Evolutionary conservation across 2,329 filamentous ascomycete species (phyloP), one percentile per base, ranked within the genome.

Genomic region (Claviceps purpurea): DNA sequence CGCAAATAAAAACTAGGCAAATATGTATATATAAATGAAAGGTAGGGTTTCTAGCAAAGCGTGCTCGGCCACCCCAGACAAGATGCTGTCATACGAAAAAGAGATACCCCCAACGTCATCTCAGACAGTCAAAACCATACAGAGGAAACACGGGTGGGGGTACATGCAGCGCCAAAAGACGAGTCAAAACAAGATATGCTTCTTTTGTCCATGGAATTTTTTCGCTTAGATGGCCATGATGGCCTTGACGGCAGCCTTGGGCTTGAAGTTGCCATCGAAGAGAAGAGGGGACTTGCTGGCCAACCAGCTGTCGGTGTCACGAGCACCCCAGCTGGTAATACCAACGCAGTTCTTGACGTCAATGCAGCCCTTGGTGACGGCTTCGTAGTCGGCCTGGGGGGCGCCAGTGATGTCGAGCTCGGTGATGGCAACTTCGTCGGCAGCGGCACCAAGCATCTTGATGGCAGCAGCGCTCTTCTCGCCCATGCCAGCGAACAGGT

Each of bases 371-470:
- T 77, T 72, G 55, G 73, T 71, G 22, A 79, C 73, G 43, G 74
- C 72, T n/a, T 73, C 65, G 59, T 83, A 86, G 63, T 85, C 82
- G 20, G 65, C 65, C 4, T 73, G 57, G 18, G 73, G 68, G 7
- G 78, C 79, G 20, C 70, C 69, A 49, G 75, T 73, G 59, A 88
- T 85, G 60, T 88, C 84, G 22, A 85, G 72, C 68, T 85, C 82
- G 1, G 82, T 85, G 48, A 85, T 72, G 5, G 82, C 81, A 37
- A 83, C 74, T 60, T 85, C 80, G 46, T 65, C 65, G 18, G 71
- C 64, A 14, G 73, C 68, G 11, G 62, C 65, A 37, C 76, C 79
- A 18, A 84, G 71, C 0, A 69, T 67, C 59, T 73, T 68, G 53
- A 85, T 68, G 20, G 79, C 76, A 11, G 60, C 70, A 8, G 72